Evolutionary conservation across 148 eudicot species (phyloP).

Genomic region (Polygonum aviculare): DNA sequence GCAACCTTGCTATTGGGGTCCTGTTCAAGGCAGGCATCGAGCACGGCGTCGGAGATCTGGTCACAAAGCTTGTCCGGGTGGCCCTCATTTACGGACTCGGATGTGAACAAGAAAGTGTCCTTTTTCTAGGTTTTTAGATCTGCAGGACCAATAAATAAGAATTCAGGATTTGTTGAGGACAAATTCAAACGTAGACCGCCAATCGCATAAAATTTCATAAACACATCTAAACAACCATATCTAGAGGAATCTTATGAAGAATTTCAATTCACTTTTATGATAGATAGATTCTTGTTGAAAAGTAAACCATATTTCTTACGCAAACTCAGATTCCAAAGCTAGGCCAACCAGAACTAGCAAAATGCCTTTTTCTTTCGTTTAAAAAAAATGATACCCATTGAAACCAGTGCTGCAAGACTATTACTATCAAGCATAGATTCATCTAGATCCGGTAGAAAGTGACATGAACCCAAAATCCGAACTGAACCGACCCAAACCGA

Average conservation of each 20-base stretch:
- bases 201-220: neutral
- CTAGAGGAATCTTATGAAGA: neutral
- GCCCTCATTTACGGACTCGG: constrained; percentile 66
- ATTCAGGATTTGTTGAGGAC: too few relatives aligned
- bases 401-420: neutral
- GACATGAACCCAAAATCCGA: too few relatives aligned
- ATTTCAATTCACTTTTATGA: neutral
- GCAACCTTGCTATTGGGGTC: constrained; percentile 70
- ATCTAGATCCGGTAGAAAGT: too few relatives aligned
- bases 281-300: constrained; percentile 5
- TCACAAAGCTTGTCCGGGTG: constrained; percentile 70
- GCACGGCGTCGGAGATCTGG: constrained; percentile 62
- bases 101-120: constrained; percentile 67
- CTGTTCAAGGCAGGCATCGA: constrained; percentile 62
- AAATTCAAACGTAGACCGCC: neutral
- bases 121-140: constrained; percentile 10
- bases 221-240: neutral
- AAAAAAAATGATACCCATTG: too few relatives aligned
- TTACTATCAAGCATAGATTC: too few relatives aligned
- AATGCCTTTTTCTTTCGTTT: neutral
- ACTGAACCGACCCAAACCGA: too few relatives aligned
- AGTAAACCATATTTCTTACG: neutral
- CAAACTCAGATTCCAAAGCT: neutral
- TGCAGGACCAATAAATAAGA: neutral
- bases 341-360: neutral